These are phyloP conservation scores for Rhazya stricta DNA, from an alignment of 257 asterid genomes.

Conservation along the genomic window DNA sequence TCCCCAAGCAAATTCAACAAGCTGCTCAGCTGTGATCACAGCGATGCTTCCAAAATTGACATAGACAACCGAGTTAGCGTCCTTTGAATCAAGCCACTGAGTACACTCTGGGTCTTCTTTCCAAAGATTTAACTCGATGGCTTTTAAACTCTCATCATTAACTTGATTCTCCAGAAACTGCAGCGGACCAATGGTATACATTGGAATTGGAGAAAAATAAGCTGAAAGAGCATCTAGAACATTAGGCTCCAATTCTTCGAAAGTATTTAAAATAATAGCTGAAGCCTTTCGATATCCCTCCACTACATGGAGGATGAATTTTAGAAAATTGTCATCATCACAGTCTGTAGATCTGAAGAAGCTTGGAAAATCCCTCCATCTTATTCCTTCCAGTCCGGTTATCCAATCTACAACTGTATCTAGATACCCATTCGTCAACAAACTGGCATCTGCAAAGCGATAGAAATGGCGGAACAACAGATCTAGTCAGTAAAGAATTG, in stretches of 20 bases:
- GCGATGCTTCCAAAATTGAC: slow-evolving; percentile 49
- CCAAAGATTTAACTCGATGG: slow-evolving; percentile 46
- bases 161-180: slow-evolving; percentile 26
- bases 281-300: slow-evolving; percentile 26
- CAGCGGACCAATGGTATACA: slow-evolving; percentile 47
- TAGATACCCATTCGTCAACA: slow-evolving; percentile 43
- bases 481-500: neutral
- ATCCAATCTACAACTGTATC: slow-evolving; percentile 36
- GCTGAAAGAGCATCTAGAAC: slow-evolving; percentile 29
- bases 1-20: slow-evolving; percentile 55
- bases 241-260: slow-evolving; percentile 39
- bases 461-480: neutral
- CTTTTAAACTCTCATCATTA: slow-evolving; percentile 13
- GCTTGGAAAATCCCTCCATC: slow-evolving; percentile 42
- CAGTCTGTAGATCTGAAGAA: slow-evolving; percentile 33
- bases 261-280: slow-evolving; percentile 44
- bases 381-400: slow-evolving; percentile 33
- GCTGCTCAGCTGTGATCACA: slow-evolving; percentile 34
- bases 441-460: slow-evolving; percentile 28
- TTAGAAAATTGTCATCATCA: slow-evolving; percentile 46
- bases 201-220: slow-evolving; percentile 33
- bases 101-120: slow-evolving; percentile 40
- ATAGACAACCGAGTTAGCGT: slow-evolving; percentile 36
- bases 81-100: slow-evolving; percentile 48
- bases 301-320: slow-evolving; percentile 20